A percentile compares a stretch with the other conserved stretches of the same genome.
These are phyloP conservation scores for Penicillium digitatum DNA, from an alignment of 2,329 filamentous ascomycete species.

Conservation along the genomic window DNA sequence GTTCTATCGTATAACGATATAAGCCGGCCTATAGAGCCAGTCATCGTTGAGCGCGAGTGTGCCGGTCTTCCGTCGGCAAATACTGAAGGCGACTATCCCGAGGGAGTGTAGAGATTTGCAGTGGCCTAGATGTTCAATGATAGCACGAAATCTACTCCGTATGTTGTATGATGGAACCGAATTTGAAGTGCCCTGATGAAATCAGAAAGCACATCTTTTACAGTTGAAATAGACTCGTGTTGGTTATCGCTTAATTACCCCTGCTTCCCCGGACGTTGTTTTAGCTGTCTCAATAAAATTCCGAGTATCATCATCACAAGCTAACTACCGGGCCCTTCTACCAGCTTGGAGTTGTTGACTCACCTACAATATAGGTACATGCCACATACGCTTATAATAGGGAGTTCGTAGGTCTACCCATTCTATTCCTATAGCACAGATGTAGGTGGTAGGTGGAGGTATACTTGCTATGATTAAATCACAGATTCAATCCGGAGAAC, in stretches of 20 bases:
- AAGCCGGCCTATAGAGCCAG: slow-evolving; percentile 11
- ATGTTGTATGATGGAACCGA: not conserved
- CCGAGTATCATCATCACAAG: not conserved
- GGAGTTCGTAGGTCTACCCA: too few relatives aligned
- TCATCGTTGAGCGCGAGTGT: slow-evolving; percentile 14
- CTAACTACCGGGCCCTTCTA: not conserved
- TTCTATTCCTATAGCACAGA: not conserved
- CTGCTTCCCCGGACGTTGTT: not conserved
- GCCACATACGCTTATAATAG: not conserved
- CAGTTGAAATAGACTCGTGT: slow-evolving; percentile 7
- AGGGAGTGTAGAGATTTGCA: not conserved
- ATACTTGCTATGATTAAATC: not conserved
- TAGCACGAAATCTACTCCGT: not conserved
- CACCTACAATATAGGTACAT: too few relatives aligned
- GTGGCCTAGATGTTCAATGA: not conserved
- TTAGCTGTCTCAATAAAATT: not conserved
- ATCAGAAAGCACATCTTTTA: not conserved
- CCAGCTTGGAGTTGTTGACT: too few relatives aligned
- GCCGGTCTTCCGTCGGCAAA: slow-evolving; percentile 24
- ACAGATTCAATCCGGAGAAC: not conserved
- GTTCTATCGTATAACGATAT: not conserved
- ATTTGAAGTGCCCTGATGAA: not conserved
- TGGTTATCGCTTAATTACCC: not conserved
- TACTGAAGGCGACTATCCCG: slow-evolving; percentile 7
- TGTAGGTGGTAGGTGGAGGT: not conserved